phyloP scores from a whole-genome alignment of 148 eudicot species.

The Diospyros lotus region DNA sequence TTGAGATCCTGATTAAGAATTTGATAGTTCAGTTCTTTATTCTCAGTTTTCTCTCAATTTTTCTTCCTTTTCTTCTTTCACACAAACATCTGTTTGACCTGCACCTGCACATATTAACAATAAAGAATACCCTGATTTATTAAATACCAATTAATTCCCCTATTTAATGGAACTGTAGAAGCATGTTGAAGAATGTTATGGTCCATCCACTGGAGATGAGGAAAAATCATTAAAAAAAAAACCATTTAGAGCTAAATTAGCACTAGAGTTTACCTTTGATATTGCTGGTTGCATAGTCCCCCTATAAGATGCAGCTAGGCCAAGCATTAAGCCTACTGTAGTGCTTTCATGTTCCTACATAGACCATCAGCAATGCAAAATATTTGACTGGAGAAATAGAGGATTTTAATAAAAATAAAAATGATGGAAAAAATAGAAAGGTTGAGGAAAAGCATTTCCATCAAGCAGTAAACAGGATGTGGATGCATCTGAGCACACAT shows the following conservation, averaged over 20 bases:
- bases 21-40: no score
- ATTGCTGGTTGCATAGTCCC: conserved; percentile 93
- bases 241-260: neutral
- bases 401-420: neutral
- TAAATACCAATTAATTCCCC: neutral
- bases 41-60: no score
- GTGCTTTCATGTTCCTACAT: conserved; percentile 91
- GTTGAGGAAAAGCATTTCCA: neutral
- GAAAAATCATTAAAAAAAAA: neutral
- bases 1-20: no score
- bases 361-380: neutral
- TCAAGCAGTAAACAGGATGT: neutral
- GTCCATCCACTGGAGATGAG: neutral
- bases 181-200: conserved; percentile 2
- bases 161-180: conserved; percentile 1
- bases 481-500: neutral
- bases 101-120: neutral
- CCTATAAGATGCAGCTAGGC: conserved; percentile 93
- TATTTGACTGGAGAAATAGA: neutral
- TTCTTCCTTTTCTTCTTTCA: no score
- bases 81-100: no score
- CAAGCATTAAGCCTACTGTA: conserved; percentile 96
- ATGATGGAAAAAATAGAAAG: neutral
- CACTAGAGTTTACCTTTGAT: conserved; percentile 57
- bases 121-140: neutral